Conservation (phyloP, 2,329 filamentous ascomycete genomes). For the Colletotrichum destructivum region DNA sequence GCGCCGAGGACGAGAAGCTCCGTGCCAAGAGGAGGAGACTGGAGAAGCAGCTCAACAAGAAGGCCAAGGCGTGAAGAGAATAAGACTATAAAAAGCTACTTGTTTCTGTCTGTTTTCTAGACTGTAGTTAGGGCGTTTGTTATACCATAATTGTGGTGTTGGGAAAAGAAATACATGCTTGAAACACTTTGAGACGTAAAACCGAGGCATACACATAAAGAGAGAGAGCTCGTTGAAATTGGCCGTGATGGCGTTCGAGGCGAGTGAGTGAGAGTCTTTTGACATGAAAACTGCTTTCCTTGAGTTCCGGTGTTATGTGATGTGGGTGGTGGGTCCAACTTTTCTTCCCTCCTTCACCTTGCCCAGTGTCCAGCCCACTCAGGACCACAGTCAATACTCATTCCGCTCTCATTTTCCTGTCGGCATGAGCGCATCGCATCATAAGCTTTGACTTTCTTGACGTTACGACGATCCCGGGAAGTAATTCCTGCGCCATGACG, state of each 20-base stretch:
- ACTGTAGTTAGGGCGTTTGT: slow-evolving; percentile 40
- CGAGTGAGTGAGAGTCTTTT: background rate
- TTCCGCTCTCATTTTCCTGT: background rate
- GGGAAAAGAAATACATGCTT: slow-evolving; percentile 37
- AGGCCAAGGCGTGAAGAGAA: slow-evolving; percentile 37
- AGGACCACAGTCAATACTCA: background rate
- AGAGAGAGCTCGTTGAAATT: background rate
- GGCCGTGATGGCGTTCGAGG: background rate
- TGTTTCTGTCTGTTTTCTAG: slow-evolving; percentile 27
- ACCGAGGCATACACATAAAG: too few species aligned
- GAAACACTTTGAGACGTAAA: background rate
- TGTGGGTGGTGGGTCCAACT: slow-evolving; percentile 8
- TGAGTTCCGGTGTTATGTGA: slow-evolving; percentile 15
- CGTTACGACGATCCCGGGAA: too few species aligned
- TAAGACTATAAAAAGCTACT: background rate
- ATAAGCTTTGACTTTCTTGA: background rate
- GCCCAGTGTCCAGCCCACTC: background rate
- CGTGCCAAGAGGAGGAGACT: slow-evolving; percentile 91
- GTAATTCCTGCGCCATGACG: slow-evolving; percentile 29
- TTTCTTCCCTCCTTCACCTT: slow-evolving; percentile 35
- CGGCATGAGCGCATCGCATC: background rate
- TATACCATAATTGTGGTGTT: slow-evolving; percentile 43
- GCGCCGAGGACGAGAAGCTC: slow-evolving; percentile 89
- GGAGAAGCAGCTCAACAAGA: slow-evolving; percentile 74
- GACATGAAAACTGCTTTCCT: background rate